Base-by-base conservation (phyloP, 805 yeast genomes). In the Candida maesae region DNA sequence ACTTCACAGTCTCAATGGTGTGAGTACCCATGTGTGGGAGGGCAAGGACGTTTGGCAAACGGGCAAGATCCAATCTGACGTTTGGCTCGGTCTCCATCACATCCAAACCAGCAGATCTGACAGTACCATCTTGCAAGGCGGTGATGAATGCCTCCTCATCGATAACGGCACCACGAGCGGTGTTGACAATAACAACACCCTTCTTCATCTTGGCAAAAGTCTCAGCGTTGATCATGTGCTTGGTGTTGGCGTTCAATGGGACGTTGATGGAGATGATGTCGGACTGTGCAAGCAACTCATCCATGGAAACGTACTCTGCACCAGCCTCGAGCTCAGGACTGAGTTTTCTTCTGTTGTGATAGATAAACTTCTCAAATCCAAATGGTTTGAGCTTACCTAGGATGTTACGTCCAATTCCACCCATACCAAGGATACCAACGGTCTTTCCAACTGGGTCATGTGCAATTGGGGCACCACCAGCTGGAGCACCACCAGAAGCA, bases 1-100 rank as follows among this genome's bases (percentile, higher is more conserved):
- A 74, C 69, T 93, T 95, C 44, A 84, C 76, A 3, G 95, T 84
- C 63, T 88, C 95, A 38, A 64, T 63, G 5, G 91, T 70, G 58
- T 79, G 79, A 0, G 96, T 86, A 20, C 96, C 97, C 83, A 86
- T 79, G 60, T 89, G 97, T 13, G 97, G 97, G 50, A 85, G 67
- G 26, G 85, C 75, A 11, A 84, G 70, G n/a, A 80, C 86, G 48
- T 82, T 81, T 12, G 85, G 84, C 63, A 82, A 63, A 23, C 67
- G 65, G 36, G 73, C 63, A 47, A 84, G 65, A 45, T 83, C 89
- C 56, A 72, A 63, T 32, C 82, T 73, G n/a, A 78, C 83, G 47
- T 76, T 56, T 10, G 95, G 95, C 61, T 84, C 95, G 47, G 68
- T 63, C 59, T 84, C 90, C 59, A 81, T 79, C 21, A 85, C 95